Evolutionary conservation across 305 asterid species (phyloP).

Genomic region (Fraxinus nigra): DNA sequence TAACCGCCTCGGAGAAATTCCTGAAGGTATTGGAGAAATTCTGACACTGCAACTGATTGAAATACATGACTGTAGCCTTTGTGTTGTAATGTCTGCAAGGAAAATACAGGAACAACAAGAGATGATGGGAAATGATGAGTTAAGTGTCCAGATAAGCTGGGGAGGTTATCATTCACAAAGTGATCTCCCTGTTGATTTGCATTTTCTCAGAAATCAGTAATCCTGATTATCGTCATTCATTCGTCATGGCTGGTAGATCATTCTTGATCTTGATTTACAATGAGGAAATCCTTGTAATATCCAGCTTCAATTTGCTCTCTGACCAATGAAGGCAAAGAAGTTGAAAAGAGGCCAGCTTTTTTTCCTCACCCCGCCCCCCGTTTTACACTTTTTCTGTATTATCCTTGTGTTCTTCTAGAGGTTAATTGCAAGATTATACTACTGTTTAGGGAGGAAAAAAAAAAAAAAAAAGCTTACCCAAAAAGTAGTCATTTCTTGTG

Average conservation of each 20-base stretch:
- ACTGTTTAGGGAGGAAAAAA: not conserved
- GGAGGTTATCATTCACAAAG: conserved; percentile 7
- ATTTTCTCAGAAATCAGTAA: not conserved
- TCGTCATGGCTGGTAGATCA: not conserved
- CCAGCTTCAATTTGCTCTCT: not conserved
- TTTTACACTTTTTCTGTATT: not conserved
- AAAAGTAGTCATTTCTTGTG: not conserved
- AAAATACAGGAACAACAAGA: not conserved
- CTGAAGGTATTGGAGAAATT: conserved; percentile 2
- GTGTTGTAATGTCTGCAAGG: conserved; percentile 2
- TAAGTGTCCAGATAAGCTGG: not conserved
- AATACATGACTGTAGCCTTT: not conserved
- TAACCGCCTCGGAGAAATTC: not conserved
- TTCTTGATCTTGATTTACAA: not conserved
- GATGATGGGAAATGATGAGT: not conserved
- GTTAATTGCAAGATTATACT: not conserved
- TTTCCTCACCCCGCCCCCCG: not conserved
- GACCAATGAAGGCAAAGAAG: not conserved
- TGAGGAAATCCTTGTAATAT: not conserved
- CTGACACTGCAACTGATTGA: not conserved
- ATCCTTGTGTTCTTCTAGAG: not conserved
- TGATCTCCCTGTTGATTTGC: not conserved
- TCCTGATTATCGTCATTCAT: not conserved
- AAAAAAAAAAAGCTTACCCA: too few relatives aligned
- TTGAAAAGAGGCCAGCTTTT: not conserved